Base-by-base conservation (phyloP, 495 filamentous ascomycete species). In the Hypoxylon fragiforme region DNA sequence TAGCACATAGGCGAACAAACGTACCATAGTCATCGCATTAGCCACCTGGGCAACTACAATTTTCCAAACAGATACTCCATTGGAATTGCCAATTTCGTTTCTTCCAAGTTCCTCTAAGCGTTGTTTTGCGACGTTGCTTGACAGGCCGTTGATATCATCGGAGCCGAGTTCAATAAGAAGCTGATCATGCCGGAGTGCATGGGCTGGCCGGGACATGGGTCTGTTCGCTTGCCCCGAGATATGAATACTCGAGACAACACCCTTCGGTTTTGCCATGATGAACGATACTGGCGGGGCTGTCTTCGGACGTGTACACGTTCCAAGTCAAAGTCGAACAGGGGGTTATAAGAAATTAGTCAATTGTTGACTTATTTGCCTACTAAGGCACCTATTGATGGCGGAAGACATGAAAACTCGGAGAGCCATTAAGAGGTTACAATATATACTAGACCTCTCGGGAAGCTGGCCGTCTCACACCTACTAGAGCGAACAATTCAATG, bases 41-140 rank as follows among this genome's bases (percentile, higher is more conserved):
- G 67, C 73, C 21, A 81, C 62, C 60, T 83, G 79, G 2, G 60
- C 60, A 58, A 84, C 82, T 79, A 89, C 84, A 5, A 85, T 85
- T 63, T 88, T 87, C 55, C 86, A 81, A 24, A 86, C 70, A 54
- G 86, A 82, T 5, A 88, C 82, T 12, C 83, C 78, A 51, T 74
- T 73, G 41, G 74, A 79, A 36, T 81, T 78, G 36, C 81, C 80
- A 22, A 90, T 62, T 49, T 84, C 77, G 62, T 89, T 90, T 7
- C 69, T 67, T 8, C 86, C 87, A 70, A 79, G 77, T 44, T 79
- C 66, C 19, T 79, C 73, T 4, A 85, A 62, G 6, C 86, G 76
- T 15, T 70, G 50, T 50, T 80, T 71, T 16, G 80, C 87, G 42
- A 86, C 84, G 0, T 52, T 60, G 5, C 70, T 66, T 2, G 78